Evolutionary conservation across 345 rosid genomes (phyloP).

Genomic region (Arabis hirsuta): DNA sequence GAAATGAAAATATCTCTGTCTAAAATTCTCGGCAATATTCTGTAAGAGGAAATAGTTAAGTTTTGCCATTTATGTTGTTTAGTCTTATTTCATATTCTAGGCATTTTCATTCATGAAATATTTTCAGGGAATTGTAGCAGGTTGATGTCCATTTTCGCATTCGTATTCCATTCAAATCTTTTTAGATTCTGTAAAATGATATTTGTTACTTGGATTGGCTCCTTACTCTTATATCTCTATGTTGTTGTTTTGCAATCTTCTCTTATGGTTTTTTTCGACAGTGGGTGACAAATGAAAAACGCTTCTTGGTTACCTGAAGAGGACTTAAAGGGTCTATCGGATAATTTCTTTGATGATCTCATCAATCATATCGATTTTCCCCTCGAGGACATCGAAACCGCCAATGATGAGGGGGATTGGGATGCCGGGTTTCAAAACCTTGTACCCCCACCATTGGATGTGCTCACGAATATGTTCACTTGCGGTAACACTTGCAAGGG

Average conservation of each 20-base stretch:
- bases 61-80: slow-evolving; percentile 28
- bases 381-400: slow-evolving; percentile 59
- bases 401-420: slow-evolving; percentile 61
- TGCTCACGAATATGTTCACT: slow-evolving; percentile 50
- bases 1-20: slow-evolving; percentile 5
- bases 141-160: slow-evolving; percentile 1
- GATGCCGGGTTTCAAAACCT: slow-evolving; percentile 60
- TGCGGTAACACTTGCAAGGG: slow-evolving; percentile 36
- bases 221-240: neutral
- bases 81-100: neutral
- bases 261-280: slow-evolving; percentile 26
- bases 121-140: neutral
- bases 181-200: neutral
- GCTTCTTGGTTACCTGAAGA: slow-evolving; percentile 61
- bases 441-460: slow-evolving; percentile 67
- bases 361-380: slow-evolving; percentile 57
- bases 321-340: slow-evolving; percentile 55
- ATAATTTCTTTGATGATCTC: slow-evolving; percentile 70
- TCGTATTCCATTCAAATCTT: neutral
- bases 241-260: neutral
- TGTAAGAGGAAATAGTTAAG: slow-evolving; percentile 12
- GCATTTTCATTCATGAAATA: neutral
- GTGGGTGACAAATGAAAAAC: slow-evolving; percentile 49
- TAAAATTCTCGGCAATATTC: neutral
- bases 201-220: slow-evolving; percentile 15